Conservation (phyloP, 176 grass and related monocot genomes). For the Urochloa ruziziensis region DNA sequence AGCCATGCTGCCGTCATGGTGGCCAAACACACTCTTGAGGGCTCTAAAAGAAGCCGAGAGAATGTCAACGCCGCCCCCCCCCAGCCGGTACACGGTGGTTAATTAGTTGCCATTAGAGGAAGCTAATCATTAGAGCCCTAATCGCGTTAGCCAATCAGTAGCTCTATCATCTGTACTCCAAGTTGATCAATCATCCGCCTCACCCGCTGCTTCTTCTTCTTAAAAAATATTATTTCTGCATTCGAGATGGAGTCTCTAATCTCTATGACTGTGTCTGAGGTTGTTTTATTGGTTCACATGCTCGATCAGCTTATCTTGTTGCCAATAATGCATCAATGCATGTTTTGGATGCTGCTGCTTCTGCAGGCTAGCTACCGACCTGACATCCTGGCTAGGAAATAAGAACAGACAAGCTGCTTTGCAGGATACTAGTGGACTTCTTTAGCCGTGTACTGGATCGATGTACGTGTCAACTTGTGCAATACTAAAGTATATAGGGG, state of each 20-base stretch:
- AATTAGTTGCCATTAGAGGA: neutral
- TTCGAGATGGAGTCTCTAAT: neutral
- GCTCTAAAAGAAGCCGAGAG: neutral
- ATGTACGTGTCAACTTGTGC: conserved; percentile 9
- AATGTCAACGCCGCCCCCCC: neutral
- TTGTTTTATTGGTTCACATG: conserved; percentile 11
- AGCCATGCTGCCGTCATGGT: neutral
- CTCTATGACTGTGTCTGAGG: neutral
- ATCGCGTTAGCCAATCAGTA: too few species aligned
- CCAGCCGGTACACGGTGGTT: neutral
- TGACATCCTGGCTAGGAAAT: conserved; percentile 21
- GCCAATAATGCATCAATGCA: neutral
- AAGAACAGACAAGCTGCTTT: neutral
- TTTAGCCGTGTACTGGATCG: neutral
- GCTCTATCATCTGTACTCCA: neutral
- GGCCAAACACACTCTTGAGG: neutral
- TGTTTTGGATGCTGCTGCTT: neutral
- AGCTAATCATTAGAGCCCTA: too few species aligned
- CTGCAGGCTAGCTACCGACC: conserved; percentile 14
- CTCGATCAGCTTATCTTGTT: neutral
- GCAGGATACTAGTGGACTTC: neutral
- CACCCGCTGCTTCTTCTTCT: neutral
- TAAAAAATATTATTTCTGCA: neutral
- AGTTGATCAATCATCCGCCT: neutral
- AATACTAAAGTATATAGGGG: neutral